A percentile compares a stretch with the other conserved stretches of the same genome.
Conservation (phyloP, 257 asterid genomes). For the Fraxinus americana region DNA sequence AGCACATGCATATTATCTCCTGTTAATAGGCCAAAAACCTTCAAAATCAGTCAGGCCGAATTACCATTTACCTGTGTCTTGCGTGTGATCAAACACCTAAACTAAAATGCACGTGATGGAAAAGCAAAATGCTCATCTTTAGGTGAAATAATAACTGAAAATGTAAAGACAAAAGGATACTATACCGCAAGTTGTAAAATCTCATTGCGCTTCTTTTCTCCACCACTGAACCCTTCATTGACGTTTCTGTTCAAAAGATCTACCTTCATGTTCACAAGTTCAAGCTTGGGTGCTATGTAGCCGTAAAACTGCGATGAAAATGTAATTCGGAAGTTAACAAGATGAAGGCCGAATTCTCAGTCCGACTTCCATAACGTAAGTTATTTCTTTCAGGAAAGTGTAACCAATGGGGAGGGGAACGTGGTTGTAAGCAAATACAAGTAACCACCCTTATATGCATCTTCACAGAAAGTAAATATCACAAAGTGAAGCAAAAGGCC, state of each 20-base stretch:
- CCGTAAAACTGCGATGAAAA: constrained; percentile 76
- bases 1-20: neutral
- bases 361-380: neutral
- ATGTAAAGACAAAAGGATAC: constrained; percentile 11
- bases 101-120: neutral
- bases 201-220: constrained; percentile 98
- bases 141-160: constrained; percentile 14
- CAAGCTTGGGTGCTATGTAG: constrained; percentile 83
- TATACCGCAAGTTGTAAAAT: constrained; percentile 94
- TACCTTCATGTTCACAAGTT: constrained; percentile 83
- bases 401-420: neutral
- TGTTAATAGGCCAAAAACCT: neutral
- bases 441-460: constrained; percentile 17
- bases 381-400: neutral
- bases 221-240: constrained; percentile 98
- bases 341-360: neutral
- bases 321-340: constrained; percentile 10
- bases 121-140: constrained; percentile 8
- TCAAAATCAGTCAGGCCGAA: neutral
- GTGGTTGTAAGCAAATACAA: neutral
- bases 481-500: neutral
- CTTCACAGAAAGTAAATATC: constrained; percentile 9
- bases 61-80: constrained; percentile 5
- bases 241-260: constrained; percentile 92
- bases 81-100: neutral